Conservation (phyloP, 352 stramenopile species). For the Phytopythium sindhum region DNA sequence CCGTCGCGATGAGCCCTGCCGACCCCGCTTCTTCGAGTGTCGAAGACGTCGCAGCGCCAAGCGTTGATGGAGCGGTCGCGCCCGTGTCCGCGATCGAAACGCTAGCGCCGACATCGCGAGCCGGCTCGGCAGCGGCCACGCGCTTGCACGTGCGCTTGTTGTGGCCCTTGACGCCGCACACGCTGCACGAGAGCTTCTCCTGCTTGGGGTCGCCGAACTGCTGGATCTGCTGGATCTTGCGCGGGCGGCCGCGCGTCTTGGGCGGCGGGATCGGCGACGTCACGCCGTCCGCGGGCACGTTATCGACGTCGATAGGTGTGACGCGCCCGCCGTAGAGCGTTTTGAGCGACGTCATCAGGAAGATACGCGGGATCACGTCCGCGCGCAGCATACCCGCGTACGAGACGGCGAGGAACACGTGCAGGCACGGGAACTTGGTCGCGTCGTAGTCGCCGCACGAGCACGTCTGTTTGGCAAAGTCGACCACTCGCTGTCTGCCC, state of each 20-base stretch:
- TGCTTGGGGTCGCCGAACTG: constrained; percentile 65
- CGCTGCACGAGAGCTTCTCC: constrained; percentile 73
- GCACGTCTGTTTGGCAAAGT: constrained; percentile 73
- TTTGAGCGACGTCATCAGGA: constrained; percentile 77
- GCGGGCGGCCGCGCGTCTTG: constrained; percentile 57
- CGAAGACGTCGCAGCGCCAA: neutral
- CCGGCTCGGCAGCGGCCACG: constrained; percentile 4
- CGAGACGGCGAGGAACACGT: constrained; percentile 72
- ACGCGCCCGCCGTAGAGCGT: constrained; percentile 64
- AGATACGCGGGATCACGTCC: constrained; percentile 79
- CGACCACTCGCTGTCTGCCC: constrained; percentile 59
- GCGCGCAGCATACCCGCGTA: constrained; percentile 56
- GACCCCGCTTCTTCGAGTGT: constrained; percentile 1
- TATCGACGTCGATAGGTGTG: constrained; percentile 79
- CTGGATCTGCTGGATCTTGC: constrained; percentile 81
- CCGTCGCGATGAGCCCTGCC: constrained; percentile 10
- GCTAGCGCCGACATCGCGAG: neutral
- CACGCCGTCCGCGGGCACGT: constrained; percentile 48
- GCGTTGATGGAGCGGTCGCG: neutral
- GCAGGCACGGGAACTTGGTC: constrained; percentile 70
- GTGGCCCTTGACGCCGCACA: constrained; percentile 79
- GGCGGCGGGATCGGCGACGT: constrained; percentile 53
- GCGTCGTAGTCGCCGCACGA: constrained; percentile 76
- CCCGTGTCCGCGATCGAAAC: neutral
- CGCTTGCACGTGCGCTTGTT: constrained; percentile 85